A percentile compares a stretch with the other conserved stretches of the same genome.
These are phyloP conservation scores for Sistotremastrum suecicum DNA, from an alignment of 768 basidiomycete genomes.

Conservation along the genomic window DNA sequence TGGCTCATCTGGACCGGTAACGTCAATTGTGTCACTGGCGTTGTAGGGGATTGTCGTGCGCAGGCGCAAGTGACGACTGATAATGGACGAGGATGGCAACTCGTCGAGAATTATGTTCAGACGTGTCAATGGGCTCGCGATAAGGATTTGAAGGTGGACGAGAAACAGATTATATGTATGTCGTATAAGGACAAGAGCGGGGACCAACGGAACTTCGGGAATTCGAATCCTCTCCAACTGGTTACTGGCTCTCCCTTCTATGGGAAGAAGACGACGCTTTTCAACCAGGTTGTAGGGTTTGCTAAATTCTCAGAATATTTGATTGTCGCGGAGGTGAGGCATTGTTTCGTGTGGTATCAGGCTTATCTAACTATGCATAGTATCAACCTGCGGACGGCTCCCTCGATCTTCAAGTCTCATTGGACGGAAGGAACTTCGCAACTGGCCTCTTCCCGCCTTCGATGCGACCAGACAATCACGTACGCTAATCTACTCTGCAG, in stretches of 20 bases:
- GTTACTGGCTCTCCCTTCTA: slow-evolving; percentile 69
- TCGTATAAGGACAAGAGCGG: slow-evolving; percentile 73
- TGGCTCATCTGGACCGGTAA: slow-evolving; percentile 84
- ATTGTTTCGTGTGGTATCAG: neutral
- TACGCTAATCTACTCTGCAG: slow-evolving; percentile 22
- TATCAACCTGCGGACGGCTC: slow-evolving; percentile 38
- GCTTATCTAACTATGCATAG: slow-evolving; percentile 17
- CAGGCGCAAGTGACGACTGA: slow-evolving; percentile 62
- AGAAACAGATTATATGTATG: slow-evolving; percentile 86
- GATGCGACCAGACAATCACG: slow-evolving; percentile 84
- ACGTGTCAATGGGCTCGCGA: slow-evolving; percentile 92
- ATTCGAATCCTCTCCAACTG: slow-evolving; percentile 59
- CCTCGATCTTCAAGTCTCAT: slow-evolving; percentile 79
- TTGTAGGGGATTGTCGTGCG: slow-evolving; percentile 45
- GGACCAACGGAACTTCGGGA: slow-evolving; percentile 43
- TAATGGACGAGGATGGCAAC: slow-evolving; percentile 64
- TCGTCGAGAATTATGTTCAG: slow-evolving; percentile 74
- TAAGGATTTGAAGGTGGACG: slow-evolving; percentile 61
- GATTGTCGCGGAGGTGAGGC: slow-evolving; percentile 79
- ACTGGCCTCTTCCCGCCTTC: slow-evolving; percentile 80
- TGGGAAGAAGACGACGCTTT: slow-evolving; percentile 55
- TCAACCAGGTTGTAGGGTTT: slow-evolving; percentile 84
- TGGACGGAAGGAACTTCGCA: slow-evolving; percentile 80
- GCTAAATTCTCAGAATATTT: slow-evolving; percentile 95
- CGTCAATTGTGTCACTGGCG: slow-evolving; percentile 38